Percentiles rank a stretch among this genome's conserved stretches.
These are phyloP conservation scores for Aspergillus indologenus DNA, from an alignment of 495 filamentous ascomycete genomes.

Conservation along the genomic window DNA sequence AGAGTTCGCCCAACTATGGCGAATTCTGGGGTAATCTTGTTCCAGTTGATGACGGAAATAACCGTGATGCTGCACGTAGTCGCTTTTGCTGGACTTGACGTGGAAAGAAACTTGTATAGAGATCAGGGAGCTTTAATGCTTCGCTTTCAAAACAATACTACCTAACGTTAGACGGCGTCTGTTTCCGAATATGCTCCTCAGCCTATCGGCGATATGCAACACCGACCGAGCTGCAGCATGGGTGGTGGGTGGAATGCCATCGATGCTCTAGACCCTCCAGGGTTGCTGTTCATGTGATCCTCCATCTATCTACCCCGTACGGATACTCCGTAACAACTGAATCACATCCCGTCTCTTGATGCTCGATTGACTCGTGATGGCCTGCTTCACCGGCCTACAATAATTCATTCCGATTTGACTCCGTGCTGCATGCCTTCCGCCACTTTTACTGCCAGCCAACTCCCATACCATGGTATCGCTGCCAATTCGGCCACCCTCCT, in stretches of 20 bases:
- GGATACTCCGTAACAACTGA: background rate
- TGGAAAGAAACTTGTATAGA: background rate
- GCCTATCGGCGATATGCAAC: too few species aligned
- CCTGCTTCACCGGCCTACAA: background rate
- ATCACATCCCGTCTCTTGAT: background rate
- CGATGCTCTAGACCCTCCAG: background rate
- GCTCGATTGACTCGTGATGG: background rate
- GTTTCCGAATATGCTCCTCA: too few species aligned
- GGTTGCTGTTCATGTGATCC: background rate
- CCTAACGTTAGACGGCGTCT: too few species aligned
- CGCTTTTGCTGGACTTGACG: background rate
- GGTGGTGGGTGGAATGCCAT: background rate
- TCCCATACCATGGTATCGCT: too few species aligned
- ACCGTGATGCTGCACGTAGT: background rate
- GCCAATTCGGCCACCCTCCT: too few species aligned
- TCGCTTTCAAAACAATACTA: too few species aligned
- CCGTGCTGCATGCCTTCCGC: background rate
- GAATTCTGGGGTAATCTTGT: background rate
- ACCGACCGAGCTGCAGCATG: background rate
- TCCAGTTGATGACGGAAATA: too few species aligned
- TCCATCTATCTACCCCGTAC: background rate
- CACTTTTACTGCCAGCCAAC: background rate
- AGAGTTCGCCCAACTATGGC: background rate
- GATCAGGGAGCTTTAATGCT: background rate
- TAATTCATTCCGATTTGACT: background rate